These are phyloP conservation scores for Chlorella sorokiniana DNA, from an alignment of 139 green algal genomes.

Conservation along the genomic window DNA sequence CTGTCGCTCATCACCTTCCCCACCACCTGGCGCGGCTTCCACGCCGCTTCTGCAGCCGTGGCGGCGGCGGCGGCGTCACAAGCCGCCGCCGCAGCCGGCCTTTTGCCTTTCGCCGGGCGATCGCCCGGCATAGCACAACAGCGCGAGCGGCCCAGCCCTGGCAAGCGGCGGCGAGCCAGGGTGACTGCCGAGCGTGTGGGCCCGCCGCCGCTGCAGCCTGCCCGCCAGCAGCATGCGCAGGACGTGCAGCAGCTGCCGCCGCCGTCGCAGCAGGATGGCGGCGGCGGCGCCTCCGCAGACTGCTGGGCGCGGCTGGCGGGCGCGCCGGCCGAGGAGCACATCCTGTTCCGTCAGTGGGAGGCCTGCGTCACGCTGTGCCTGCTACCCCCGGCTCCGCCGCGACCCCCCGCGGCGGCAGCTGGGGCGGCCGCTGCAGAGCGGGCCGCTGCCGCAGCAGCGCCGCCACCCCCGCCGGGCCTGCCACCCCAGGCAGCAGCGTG, in stretches of 20 bases:
- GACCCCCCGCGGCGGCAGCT: background rate
- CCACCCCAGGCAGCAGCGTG: background rate
- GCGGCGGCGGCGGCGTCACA: background rate
- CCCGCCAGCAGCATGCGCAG: conserved; percentile 1
- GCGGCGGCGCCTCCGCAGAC: background rate
- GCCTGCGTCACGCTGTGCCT: conserved; percentile 31
- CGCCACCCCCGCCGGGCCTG: background rate
- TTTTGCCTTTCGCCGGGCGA: background rate
- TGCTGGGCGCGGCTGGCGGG: background rate
- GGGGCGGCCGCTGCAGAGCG: background rate
- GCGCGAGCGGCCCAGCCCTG: background rate
- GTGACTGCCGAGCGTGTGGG: background rate
- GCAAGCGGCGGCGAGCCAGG: conserved; percentile 19
- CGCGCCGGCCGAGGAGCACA: conserved; percentile 30
- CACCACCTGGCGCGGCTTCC: conserved; percentile 27
- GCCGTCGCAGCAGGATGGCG: background rate
- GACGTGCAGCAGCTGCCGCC: conserved; percentile 9
- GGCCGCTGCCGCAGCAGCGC: too few species aligned
- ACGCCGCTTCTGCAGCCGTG: conserved; percentile 4
- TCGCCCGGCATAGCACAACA: background rate
- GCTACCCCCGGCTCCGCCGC: conserved; percentile 39
- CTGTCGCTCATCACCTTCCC: conserved; percentile 39
- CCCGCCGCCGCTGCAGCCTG: background rate
- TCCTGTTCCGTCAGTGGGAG: conserved; percentile 58
- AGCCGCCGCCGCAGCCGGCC: background rate